Evolutionary conservation across 2,329 filamentous ascomycete species (phyloP), one percentile per base, ranked within the genome.

Genomic region (Falciphora oryzae): DNA sequence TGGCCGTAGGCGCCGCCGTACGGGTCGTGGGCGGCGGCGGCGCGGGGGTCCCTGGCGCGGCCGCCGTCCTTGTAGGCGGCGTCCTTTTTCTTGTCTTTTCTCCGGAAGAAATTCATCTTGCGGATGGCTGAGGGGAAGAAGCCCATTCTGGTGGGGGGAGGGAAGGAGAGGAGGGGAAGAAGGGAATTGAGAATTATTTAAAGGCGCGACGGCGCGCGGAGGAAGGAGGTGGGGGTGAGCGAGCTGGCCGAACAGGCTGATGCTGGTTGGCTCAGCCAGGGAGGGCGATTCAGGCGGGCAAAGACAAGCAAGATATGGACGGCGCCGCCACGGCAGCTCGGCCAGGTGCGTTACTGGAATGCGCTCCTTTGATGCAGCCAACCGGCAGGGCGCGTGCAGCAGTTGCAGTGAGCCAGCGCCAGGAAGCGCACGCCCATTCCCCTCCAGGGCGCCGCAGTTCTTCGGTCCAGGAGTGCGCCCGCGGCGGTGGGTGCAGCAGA

Each of bases 51-150:
- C 4, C 10, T 65, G 32, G 58, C 66, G 61, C 56, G n/a, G n/a
- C 14, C 11, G 11, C 56, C 56, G n/a, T 22, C 27, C 5, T 18
- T 3, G 10, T 11, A 25, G 2, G 63, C 32, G 67, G 65, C 67
- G 62, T 67, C 68, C 68, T 72, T 74, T 44, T 69, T 67, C 68
- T 76, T 76, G 67, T 76, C 74, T 64, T 72, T 72, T 66, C 70
- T 71, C 65, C 67, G 71, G 70, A 76, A 76, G 65, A 76, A 71
- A 65, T 70, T 72, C 73, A 75, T 75, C 63, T 69, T 72, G 68
- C 64, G 59, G 29, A 64, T 61, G 63, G 63, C 59, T 10, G 63
- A n/a, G 18, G 58, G 58, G 31, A 60, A 11, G 44, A 53, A 53
- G 44, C 44, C 44, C 44, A 53, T 53, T n/a, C 8, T 53, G 44